Conservation (phyloP, 148 eudicot species). For the Rhododendron molle region DNA sequence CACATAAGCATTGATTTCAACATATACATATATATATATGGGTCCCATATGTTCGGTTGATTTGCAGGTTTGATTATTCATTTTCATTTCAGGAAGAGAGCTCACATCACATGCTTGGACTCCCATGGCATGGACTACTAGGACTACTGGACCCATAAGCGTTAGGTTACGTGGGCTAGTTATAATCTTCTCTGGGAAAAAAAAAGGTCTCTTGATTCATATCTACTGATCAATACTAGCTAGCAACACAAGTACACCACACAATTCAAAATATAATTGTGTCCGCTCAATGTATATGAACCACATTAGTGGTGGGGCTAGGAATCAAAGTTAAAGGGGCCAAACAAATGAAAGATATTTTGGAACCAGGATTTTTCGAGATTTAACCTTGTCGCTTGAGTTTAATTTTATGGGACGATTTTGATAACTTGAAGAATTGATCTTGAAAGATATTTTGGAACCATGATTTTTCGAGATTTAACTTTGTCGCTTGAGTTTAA, state of each 20-base stretch:
- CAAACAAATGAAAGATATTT: no score
- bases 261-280: background rate
- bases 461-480: no score
- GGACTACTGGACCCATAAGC: background rate
- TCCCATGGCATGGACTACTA: background rate
- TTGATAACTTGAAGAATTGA: no score
- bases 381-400: no score
- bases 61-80: background rate
- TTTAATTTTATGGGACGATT: no score
- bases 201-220: background rate
- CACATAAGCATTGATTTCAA: background rate
- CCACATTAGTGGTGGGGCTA: no score
- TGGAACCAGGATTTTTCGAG: no score
- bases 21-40: background rate
- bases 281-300: background rate
- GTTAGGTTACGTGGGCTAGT: background rate
- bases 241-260: background rate
- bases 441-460: no score
- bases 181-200: background rate
- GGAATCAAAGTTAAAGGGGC: no score
- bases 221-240: background rate
- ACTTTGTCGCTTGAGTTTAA: no score
- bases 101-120: background rate
- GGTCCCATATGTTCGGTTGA: background rate
- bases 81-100: background rate